Evolutionary conservation across 306 rosid species (phyloP), one percentile per base, ranked within the genome.

Genomic region (Malus sylvestris): DNA sequence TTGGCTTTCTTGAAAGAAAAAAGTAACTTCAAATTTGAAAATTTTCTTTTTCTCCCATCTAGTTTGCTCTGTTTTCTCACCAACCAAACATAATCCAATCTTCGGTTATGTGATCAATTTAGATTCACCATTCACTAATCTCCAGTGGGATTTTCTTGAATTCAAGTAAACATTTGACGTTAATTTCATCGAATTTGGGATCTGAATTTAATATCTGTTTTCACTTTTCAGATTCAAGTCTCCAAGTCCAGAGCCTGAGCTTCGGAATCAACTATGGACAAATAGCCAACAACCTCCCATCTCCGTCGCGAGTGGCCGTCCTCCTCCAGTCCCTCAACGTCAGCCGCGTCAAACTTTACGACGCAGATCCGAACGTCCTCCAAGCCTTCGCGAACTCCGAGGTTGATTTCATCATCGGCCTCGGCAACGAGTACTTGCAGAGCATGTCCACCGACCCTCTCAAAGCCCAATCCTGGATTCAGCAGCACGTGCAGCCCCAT

Each of bases 231-330:
- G 98, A 77, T 82, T 83, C 79, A 6, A 75, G 38, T 63, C 25
- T 77, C 30, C 80, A 69, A 78, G 88, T 88, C 71, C 74, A 20
- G 61, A 83, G 93, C 82, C 61, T 69, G 22, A 86, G 88, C 59
- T 67, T 85, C 30, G 98, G 98, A 77, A 90, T 93, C 42, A 93
- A 93, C 97, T 91, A 91, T 38, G 98, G 98, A 52, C 94, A 91
- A 52, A 89, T 87, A 66, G 97, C 94, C n/a, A 80, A 86, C 82
- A 86, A 91, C 75, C 90, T 93, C 3, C 98, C 98, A 2, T 78
- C 93, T 16, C 93, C 89, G 0, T 73, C 97, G 6, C 78, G 83
- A 1, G 98, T 93, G 0, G 62, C 88, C 19, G 8, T 18, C 52
- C 97, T 93, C 16, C 85, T 93, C 81, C 79, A 77, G 49, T 82